Percentiles rank a stretch among this genome's conserved stretches.
Evolutionary conservation across 2,329 filamentous ascomycete genomes (phyloP).

Genomic region (Alternaria triticina): DNA sequence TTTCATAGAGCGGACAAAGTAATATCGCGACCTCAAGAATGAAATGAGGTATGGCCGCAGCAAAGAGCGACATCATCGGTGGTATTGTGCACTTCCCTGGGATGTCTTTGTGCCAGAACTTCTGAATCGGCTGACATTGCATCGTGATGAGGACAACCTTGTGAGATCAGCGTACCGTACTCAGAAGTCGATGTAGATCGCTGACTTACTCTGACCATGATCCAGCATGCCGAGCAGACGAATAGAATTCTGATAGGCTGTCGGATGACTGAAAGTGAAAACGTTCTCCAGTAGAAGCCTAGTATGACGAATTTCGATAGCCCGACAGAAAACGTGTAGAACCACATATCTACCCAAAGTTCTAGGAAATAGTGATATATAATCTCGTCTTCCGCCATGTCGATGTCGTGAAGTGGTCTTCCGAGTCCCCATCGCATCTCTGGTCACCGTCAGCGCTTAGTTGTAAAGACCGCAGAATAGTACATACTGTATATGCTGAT

Average conservation of each 20-base stretch:
- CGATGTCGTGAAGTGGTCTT: slow-evolving; percentile 18
- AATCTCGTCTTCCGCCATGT: slow-evolving; percentile 19
- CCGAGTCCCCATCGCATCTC: slow-evolving; percentile 35
- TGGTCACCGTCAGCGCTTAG: slow-evolving; percentile 10
- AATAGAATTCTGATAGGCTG: slow-evolving; percentile 27
- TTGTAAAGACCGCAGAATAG: neutral
- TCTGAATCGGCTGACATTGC: slow-evolving; percentile 28
- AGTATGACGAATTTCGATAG: slow-evolving; percentile 31
- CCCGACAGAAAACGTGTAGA: slow-evolving; percentile 32
- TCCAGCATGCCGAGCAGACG: slow-evolving; percentile 17
- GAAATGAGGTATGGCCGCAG: slow-evolving; percentile 25
- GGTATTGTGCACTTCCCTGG: slow-evolving; percentile 23
- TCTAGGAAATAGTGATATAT: slow-evolving; percentile 25
- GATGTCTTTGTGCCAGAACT: slow-evolving; percentile 24
- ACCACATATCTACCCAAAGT: slow-evolving; percentile 32
- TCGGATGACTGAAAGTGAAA: slow-evolving; percentile 23
- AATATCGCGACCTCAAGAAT: slow-evolving; percentile 30
- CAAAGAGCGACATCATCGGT: slow-evolving; percentile 27
- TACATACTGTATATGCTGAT: slow-evolving; percentile 30
- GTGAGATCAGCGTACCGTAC: neutral
- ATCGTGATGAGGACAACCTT: slow-evolving; percentile 23
- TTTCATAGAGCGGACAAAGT: slow-evolving; percentile 26
- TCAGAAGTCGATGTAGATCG: neutral
- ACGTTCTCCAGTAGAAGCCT: slow-evolving; percentile 33
- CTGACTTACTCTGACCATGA: slow-evolving; percentile 21